Percentiles rank a stretch among this genome's conserved stretches.
Conservation (phyloP, 2,329 filamentous ascomycete species). For the Aureobasidium sp. region DNA sequence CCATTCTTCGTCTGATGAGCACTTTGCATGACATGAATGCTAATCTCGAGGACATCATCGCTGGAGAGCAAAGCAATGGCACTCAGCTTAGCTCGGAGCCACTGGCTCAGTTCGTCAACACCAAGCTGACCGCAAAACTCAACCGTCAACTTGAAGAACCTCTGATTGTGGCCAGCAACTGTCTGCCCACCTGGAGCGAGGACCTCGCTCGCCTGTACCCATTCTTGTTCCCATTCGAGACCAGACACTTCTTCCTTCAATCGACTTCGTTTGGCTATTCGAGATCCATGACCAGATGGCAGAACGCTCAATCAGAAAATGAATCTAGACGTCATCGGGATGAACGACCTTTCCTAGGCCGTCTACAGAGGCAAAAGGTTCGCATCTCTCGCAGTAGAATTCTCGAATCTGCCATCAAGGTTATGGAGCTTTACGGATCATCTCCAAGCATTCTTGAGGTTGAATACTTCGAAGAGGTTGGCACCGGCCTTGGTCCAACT, state of each 20-base stretch:
- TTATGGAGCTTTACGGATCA: conserved; percentile 98
- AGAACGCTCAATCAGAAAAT: conserved; percentile 75
- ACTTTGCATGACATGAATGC: conserved; percentile 89
- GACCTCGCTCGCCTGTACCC: conserved; percentile 89
- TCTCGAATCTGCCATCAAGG: conserved; percentile 90
- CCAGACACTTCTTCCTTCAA: conserved; percentile 89
- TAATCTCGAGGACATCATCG: conserved; percentile 73
- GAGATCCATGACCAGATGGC: conserved; percentile 95
- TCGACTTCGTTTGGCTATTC: conserved; percentile 98
- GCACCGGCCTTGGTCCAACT: conserved; percentile 88
- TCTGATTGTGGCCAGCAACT: conserved; percentile 92
- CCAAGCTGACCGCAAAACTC: conserved; percentile 93
- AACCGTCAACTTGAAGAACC: conserved; percentile 96
- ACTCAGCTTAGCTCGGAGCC: conserved; percentile 71
- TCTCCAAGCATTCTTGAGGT: conserved; percentile 94
- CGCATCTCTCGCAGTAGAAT: conserved; percentile 92
- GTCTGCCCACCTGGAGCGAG: conserved; percentile 90
- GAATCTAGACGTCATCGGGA: conserved; percentile 75
- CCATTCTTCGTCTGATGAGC: conserved; percentile 78
- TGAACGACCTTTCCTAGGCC: conserved; percentile 81
- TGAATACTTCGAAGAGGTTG: conserved; percentile 98
- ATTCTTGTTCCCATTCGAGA: conserved; percentile 97
- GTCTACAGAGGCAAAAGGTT: conserved; percentile 94
- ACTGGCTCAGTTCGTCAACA: conserved; percentile 92
- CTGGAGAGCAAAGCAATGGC: conserved; percentile 59